Evolutionary conservation across 192 early-diverging fungal genomes (phyloP).

Genomic region (Coemansia sp.): DNA sequence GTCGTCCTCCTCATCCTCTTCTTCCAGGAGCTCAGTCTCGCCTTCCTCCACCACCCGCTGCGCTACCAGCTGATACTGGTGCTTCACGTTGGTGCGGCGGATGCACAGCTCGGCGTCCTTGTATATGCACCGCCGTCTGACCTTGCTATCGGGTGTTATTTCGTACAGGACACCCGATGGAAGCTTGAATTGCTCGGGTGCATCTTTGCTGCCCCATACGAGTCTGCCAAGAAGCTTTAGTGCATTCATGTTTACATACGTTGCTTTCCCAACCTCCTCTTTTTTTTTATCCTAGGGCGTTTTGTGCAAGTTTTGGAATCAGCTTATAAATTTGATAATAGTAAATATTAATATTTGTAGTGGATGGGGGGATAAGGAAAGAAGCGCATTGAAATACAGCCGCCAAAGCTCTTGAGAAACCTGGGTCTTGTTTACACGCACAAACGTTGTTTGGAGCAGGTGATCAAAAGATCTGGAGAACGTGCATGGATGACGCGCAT

Average conservation of each 20-base stretch:
- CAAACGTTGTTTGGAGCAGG: too few relatives aligned
- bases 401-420: too few relatives aligned
- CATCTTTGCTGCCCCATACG: slow-evolving; percentile 62
- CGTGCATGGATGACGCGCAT: too few relatives aligned
- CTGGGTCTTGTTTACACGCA: too few relatives aligned
- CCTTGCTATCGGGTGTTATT: slow-evolving; percentile 41
- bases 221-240: slow-evolving; percentile 65
- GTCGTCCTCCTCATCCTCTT: slow-evolving; percentile 58
- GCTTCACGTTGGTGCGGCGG: slow-evolving; percentile 61
- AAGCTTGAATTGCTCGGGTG: slow-evolving; percentile 61
- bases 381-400: too few relatives aligned
- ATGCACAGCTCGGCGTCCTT: slow-evolving; percentile 67
- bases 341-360: too few relatives aligned
- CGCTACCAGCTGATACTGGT: slow-evolving; percentile 78
- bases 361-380: too few relatives aligned
- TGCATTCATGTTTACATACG: slow-evolving; percentile 67
- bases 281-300: too few relatives aligned
- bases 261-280: neutral
- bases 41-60: slow-evolving; percentile 76
- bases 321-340: too few relatives aligned
- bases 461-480: too few relatives aligned
- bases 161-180: slow-evolving; percentile 67
- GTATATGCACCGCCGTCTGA: slow-evolving; percentile 60
- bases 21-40: slow-evolving; percentile 64
- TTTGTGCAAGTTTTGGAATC: neutral